These are phyloP conservation scores for Kodamaea jinghongensis DNA, from an alignment of 805 yeast genomes.

Conservation along the genomic window DNA sequence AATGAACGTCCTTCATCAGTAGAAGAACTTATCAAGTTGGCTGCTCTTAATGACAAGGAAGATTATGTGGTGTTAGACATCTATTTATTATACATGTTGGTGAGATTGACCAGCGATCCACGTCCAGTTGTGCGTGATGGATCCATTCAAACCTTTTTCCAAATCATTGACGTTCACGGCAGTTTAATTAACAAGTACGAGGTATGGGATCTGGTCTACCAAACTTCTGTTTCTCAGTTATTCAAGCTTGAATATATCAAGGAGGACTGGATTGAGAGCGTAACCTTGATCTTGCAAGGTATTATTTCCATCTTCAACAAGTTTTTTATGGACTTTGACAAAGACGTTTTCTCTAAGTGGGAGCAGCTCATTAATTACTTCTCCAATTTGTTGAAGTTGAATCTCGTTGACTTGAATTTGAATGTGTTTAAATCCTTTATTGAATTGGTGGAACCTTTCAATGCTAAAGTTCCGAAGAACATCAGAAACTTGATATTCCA, in stretches of 20 bases:
- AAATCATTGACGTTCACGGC: slow-evolving; percentile 44
- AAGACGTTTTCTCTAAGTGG: slow-evolving; percentile 48
- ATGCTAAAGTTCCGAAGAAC: slow-evolving; percentile 8
- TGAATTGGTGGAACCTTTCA: slow-evolving; percentile 43
- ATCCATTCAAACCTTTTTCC: slow-evolving; percentile 82
- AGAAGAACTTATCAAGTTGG: neutral
- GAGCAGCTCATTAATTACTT: slow-evolving; percentile 50
- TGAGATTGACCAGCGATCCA: slow-evolving; percentile 59
- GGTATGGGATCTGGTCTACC: slow-evolving; percentile 68
- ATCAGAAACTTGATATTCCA: slow-evolving; percentile 41
- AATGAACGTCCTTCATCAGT: neutral
- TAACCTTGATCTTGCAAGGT: slow-evolving; percentile 61
- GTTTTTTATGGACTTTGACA: slow-evolving; percentile 41
- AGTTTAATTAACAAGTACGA: slow-evolving; percentile 9
- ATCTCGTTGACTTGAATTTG: slow-evolving; percentile 51
- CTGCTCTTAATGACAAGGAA: slow-evolving; percentile 7
- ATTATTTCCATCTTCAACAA: slow-evolving; percentile 56
- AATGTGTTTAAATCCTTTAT: slow-evolving; percentile 55
- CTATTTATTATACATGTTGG: slow-evolving; percentile 53
- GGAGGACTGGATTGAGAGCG: slow-evolving; percentile 59
- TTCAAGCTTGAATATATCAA: slow-evolving; percentile 13
- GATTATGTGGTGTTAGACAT: slow-evolving; percentile 48
- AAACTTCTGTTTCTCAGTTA: slow-evolving; percentile 39
- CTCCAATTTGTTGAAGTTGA: slow-evolving; percentile 33
- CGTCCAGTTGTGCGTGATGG: slow-evolving; percentile 87